Conservation (phyloP, 345 rosid genomes). For the Aquilaria yunnanensis region DNA sequence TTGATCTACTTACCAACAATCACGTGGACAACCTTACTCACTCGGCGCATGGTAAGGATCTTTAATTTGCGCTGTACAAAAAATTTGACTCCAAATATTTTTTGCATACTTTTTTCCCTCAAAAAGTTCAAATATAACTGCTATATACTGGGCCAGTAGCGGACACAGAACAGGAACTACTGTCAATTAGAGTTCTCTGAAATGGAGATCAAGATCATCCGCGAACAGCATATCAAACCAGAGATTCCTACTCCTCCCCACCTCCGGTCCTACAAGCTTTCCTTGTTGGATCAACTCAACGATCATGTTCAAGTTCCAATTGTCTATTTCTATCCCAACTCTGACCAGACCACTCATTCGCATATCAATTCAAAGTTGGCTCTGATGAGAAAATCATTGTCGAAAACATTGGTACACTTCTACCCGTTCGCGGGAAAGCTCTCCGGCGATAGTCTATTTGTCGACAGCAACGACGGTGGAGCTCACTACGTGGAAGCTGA, state of each 20-base stretch:
- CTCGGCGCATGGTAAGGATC: too few species aligned
- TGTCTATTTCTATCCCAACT: slow-evolving; percentile 16
- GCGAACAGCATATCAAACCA: slow-evolving; percentile 1
- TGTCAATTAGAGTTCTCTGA: too few species aligned
- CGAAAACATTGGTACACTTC: slow-evolving; percentile 32
- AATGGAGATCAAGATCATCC: too few species aligned
- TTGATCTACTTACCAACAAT: too few species aligned
- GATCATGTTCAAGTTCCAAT: slow-evolving; percentile 18
- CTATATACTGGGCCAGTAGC: too few species aligned
- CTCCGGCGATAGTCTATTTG: slow-evolving; percentile 14
- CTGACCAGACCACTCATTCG: too few species aligned
- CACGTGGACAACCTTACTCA: too few species aligned
- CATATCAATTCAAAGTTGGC: slow-evolving; percentile 1
- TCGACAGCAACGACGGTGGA: slow-evolving; percentile 45
- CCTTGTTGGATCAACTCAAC: slow-evolving; percentile 16
- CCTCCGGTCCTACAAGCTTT: slow-evolving; percentile 12
- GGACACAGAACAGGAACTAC: too few species aligned
- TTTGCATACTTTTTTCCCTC: too few species aligned
- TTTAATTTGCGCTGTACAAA: too few species aligned
- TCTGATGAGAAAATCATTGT: slow-evolving; percentile 33
- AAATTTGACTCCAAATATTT: too few species aligned
- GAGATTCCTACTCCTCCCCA: slow-evolving; percentile 12
- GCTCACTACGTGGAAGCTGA: slow-evolving; percentile 27
- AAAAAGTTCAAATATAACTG: too few species aligned
- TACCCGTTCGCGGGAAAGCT: slow-evolving; percentile 50